These are phyloP conservation scores for Yarrowia alimentaria DNA, from an alignment of 805 yeast genomes.

Conservation along the genomic window DNA sequence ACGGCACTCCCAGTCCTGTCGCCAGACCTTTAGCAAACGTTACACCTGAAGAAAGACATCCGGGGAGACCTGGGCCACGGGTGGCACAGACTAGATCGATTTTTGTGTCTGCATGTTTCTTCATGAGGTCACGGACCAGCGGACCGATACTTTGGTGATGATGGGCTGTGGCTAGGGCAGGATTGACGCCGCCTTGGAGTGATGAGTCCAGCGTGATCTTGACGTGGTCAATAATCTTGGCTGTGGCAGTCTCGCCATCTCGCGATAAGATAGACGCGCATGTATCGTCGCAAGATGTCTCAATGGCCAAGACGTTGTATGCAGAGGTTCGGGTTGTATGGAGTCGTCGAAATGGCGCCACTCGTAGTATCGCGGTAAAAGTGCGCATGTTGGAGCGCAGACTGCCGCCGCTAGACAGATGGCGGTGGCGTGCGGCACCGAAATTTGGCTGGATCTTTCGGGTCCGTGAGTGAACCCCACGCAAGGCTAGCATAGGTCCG, in stretches of 20 bases:
- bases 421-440: no score
- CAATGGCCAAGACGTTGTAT: slow-evolving; percentile 69
- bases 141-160: slow-evolving; percentile 62
- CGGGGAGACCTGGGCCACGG: slow-evolving; percentile 95
- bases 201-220: slow-evolving; percentile 67
- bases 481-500: no score
- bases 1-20: slow-evolving; percentile 71
- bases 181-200: slow-evolving; percentile 78
- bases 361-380: not conserved
- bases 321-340: not conserved
- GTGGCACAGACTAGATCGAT: slow-evolving; percentile 80
- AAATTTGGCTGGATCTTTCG: no score
- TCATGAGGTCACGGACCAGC: slow-evolving; percentile 49
- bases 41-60: slow-evolving; percentile 77
- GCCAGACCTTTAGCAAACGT: slow-evolving; percentile 84
- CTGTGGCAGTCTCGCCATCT: slow-evolving; percentile 40
- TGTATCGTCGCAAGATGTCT: slow-evolving; percentile 93
- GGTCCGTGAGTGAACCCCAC: no score
- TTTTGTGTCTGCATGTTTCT: slow-evolving; percentile 36
- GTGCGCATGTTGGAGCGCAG: no score
- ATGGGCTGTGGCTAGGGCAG: slow-evolving; percentile 77
- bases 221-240: slow-evolving; percentile 55
- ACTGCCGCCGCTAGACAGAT: no score
- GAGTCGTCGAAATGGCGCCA: not conserved
- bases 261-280: slow-evolving; percentile 79